Percentiles rank a stretch among this genome's conserved stretches.
phyloP scores from a whole-genome alignment of 192 early-diverging fungal genomes.

The Coemansia aciculifera region DNA sequence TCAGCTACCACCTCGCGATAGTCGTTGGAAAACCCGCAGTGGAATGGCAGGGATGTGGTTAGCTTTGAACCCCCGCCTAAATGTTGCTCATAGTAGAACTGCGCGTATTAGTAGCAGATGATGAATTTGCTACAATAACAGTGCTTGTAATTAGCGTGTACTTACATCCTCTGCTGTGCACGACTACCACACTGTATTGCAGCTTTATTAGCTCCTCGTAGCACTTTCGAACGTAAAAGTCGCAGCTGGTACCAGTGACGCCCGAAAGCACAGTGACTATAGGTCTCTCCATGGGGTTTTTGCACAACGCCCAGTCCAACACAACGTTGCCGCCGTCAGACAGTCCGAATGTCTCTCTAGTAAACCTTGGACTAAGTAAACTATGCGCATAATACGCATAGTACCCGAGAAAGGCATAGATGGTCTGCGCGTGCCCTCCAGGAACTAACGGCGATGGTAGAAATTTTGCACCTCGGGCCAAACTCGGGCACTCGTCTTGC shows the following conservation, averaged over 20 bases:
- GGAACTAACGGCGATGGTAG: conserved; percentile 70
- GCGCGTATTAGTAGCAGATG: not conserved
- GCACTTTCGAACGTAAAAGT: conserved; percentile 82
- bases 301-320: conserved; percentile 80
- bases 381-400: conserved; percentile 56
- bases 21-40: conserved; percentile 82
- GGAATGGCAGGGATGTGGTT: conserved; percentile 76
- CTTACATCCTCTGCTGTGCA: conserved; percentile 88
- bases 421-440: conserved; percentile 80
- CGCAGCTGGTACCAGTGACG: conserved; percentile 88
- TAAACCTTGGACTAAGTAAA: conserved; percentile 26
- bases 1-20: conserved; percentile 43
- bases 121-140: not conserved
- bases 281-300: conserved; percentile 60
- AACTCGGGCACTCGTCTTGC: conserved; percentile 55
- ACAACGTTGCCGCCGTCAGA: conserved; percentile 85
- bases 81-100: not conserved
- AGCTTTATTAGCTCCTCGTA: conserved; percentile 62
- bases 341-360: conserved; percentile 63
- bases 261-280: conserved; percentile 85
- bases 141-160: not conserved
- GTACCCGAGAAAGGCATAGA: conserved; percentile 44
- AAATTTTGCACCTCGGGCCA: conserved; percentile 58
- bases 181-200: conserved; percentile 75
- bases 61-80: conserved; percentile 69